Conservation (phyloP, 2,329 filamentous ascomycete genomes). For the Cephalotrichum gorgonifer region DNA sequence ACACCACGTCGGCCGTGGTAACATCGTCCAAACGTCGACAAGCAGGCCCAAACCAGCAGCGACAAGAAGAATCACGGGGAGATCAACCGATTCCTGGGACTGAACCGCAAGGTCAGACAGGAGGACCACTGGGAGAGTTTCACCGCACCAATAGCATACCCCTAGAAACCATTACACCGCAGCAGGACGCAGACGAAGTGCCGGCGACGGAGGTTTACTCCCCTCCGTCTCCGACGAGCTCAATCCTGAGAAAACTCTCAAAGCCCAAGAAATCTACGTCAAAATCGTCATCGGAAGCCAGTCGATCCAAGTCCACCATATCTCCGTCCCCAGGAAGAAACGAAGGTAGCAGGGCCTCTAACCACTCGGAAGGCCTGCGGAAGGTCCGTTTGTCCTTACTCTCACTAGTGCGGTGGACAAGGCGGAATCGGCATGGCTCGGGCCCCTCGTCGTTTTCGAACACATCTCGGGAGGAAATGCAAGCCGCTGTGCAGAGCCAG, state of each 20-base stretch:
- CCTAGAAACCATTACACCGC: constrained; percentile 4
- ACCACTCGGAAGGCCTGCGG: neutral
- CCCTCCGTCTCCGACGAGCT: neutral
- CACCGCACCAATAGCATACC: constrained; percentile 18
- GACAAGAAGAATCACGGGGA: neutral
- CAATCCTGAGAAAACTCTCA: neutral
- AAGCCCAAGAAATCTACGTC: constrained; percentile 1
- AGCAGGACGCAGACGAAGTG: constrained; percentile 9
- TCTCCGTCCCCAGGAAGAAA: neutral
- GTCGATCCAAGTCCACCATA: constrained; percentile 4
- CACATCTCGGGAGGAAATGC: constrained; percentile 80
- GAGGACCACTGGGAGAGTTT: constrained; percentile 16
- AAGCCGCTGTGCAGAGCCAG: constrained; percentile 16
- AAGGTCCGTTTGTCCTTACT: constrained; percentile 46
- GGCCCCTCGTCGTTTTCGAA: constrained; percentile 78
- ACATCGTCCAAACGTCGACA: constrained; percentile 39
- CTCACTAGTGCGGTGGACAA: constrained; percentile 63
- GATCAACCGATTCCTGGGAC: neutral
- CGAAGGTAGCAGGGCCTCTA: neutral
- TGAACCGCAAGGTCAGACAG: neutral
- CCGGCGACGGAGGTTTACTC: neutral
- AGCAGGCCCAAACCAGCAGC: constrained; percentile 9
- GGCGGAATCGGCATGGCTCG: constrained; percentile 41
- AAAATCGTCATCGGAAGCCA: neutral
- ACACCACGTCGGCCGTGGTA: constrained; percentile 41